Evolutionary conservation across 208 protist genomes (phyloP).

Genomic region (Histomonas meleagridis): DNA sequence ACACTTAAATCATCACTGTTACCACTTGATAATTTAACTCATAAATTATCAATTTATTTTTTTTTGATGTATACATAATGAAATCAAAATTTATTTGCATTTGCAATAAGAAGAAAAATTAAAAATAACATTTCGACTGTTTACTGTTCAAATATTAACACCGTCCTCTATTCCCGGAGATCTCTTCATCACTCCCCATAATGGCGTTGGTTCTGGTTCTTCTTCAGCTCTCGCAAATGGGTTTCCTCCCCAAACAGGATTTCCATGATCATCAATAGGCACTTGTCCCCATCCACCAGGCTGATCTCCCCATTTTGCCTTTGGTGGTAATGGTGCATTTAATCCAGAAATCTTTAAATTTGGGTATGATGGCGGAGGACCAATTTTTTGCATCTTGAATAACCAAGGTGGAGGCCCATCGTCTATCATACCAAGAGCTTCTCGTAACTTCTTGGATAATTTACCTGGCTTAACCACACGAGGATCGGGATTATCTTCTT

Average conservation of each 20-base stretch:
- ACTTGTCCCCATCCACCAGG: slow-evolving; percentile 90
- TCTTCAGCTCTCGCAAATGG: neutral
- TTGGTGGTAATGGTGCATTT: slow-evolving; percentile 89
- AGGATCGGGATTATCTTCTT: slow-evolving; percentile 70
- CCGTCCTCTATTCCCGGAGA: neutral
- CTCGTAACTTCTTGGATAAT: slow-evolving; percentile 68
- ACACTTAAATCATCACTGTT: too few species aligned
- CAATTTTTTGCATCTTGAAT: slow-evolving; percentile 91
- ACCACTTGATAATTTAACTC: too few species aligned
- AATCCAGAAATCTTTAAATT: slow-evolving; percentile 86
- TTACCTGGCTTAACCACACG: slow-evolving; percentile 62
- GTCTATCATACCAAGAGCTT: slow-evolving; percentile 84
- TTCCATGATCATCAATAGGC: slow-evolving; percentile 64
- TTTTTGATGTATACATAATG: too few species aligned
- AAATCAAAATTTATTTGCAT: too few species aligned
- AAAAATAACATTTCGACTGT: too few species aligned
- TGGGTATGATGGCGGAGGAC: slow-evolving; percentile 90
- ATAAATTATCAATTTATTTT: too few species aligned
- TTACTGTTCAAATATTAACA: slow-evolving; percentile 17
- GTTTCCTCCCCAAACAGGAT: slow-evolving; percentile 1
- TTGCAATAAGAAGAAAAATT: too few species aligned
- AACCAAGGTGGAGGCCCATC: slow-evolving; percentile 87
- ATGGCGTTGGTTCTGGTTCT: neutral
- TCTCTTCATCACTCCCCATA: neutral
- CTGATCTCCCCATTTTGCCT: slow-evolving; percentile 73